phyloP scores from a whole-genome alignment of 1,139 yeast genomes.

The Yamadazyma triangularis region DNA sequence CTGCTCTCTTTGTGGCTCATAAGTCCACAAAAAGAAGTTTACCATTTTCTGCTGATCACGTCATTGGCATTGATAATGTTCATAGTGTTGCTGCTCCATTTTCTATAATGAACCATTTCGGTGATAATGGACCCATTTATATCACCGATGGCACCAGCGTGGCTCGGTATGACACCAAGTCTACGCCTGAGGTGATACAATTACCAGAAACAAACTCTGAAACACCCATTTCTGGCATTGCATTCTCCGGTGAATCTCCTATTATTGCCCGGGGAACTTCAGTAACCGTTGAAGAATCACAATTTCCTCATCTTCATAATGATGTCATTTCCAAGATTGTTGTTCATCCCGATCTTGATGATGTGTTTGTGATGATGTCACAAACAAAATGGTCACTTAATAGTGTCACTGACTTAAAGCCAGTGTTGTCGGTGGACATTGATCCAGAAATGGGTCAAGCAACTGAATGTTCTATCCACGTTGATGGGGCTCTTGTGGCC shows the following conservation, averaged over 20 bases:
- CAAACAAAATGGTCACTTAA: constrained; percentile 26
- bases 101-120: no score
- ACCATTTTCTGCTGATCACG: constrained; percentile 14
- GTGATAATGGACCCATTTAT: no score
- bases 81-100: no score
- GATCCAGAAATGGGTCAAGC: constrained; percentile 7
- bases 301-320: not conserved
- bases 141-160: no score
- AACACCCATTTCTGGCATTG: no score
- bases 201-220: no score
- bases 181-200: no score
- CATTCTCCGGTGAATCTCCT: no score
- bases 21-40: constrained; percentile 36
- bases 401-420: constrained; percentile 12
- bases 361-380: constrained; percentile 25
- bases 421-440: not conserved
- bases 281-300: constrained; percentile 11
- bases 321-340: constrained; percentile 15
- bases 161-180: no score
- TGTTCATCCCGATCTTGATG: constrained; percentile 19
- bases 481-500: constrained; percentile 62
- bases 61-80: no score
- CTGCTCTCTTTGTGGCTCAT: constrained; percentile 37
- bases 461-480: constrained; percentile 45
- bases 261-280: constrained; percentile 17